Percentiles rank a stretch among this genome's conserved stretches.
Conservation (phyloP, 192 early-diverging fungal genomes). For the Linnemannia zychae region DNA sequence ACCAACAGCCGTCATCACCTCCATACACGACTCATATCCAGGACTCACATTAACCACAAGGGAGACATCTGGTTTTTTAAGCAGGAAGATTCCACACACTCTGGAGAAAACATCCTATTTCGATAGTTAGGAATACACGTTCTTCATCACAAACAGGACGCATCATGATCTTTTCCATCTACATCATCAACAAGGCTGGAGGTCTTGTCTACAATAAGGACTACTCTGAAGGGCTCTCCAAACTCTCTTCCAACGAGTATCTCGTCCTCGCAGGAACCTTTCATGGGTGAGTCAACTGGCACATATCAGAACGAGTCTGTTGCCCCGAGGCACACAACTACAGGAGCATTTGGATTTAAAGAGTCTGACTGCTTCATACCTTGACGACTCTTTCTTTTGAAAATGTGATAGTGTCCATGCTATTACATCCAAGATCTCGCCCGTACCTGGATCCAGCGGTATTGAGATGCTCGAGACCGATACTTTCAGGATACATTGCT, state of each 20-base stretch:
- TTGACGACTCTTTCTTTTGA: not conserved
- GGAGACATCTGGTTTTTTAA: not conserved
- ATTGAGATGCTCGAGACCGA: slow-evolving; percentile 95
- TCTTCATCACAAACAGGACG: not conserved
- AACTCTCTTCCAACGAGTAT: slow-evolving; percentile 95
- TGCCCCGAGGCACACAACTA: not conserved
- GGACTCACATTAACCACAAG: not conserved
- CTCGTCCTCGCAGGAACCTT: slow-evolving; percentile 98
- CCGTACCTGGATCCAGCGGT: slow-evolving; percentile 81
- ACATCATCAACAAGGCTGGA: slow-evolving; percentile 92
- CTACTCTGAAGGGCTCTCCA: slow-evolving; percentile 85
- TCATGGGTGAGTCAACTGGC: slow-evolving; percentile 78
- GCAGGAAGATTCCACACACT: not conserved
- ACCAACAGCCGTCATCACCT: not conserved
- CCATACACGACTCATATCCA: not conserved
- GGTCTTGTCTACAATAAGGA: slow-evolving; percentile 95
- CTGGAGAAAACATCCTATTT: not conserved
- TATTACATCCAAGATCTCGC: slow-evolving; percentile 94
- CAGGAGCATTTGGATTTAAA: no score
- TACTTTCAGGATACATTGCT: slow-evolving; percentile 92
- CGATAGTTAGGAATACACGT: not conserved
- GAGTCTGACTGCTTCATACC: not conserved
- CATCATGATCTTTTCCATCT: slow-evolving; percentile 83
- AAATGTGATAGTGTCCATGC: slow-evolving; percentile 86
- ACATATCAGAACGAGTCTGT: no score